Evolutionary conservation across 441 rosid genomes (phyloP).

Genomic region (Hura crepitans): DNA sequence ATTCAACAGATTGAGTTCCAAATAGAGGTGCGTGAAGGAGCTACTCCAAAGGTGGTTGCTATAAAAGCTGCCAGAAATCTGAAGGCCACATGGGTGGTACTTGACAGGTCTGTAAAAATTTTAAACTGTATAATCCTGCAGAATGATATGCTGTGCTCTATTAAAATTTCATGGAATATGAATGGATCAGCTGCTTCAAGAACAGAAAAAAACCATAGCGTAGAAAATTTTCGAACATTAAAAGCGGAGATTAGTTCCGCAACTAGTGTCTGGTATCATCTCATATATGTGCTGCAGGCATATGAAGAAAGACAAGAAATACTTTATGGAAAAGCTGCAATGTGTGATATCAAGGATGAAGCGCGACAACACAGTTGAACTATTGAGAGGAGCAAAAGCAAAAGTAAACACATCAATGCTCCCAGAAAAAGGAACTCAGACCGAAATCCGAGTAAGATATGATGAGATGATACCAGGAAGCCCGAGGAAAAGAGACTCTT

Average conservation of each 20-base stretch:
- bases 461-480: slow-evolving; percentile 52
- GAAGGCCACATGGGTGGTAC: slow-evolving; percentile 45
- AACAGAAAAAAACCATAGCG: too few species aligned
- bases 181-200: background rate
- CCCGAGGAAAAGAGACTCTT: slow-evolving; percentile 12
- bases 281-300: slow-evolving; percentile 31
- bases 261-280: background rate
- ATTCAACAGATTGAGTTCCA: slow-evolving; percentile 42
- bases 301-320: slow-evolving; percentile 47
- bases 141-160: background rate
- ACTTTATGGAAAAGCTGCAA: slow-evolving; percentile 43
- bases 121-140: background rate
- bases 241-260: background rate
- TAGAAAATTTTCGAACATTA: background rate
- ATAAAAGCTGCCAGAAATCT: slow-evolving; percentile 34
- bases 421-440: slow-evolving; percentile 4
- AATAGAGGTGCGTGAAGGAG: slow-evolving; percentile 41
- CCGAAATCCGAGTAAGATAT: slow-evolving; percentile 25
- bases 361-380: slow-evolving; percentile 36
- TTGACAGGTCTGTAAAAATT: slow-evolving; percentile 45
- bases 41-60: slow-evolving; percentile 37
- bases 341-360: slow-evolving; percentile 51
- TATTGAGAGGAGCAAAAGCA: slow-evolving; percentile 35
- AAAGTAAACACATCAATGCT: slow-evolving; percentile 1
- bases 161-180: background rate